Evolutionary conservation across 148 eudicot genomes (phyloP).

Genomic region (Rhododendron vialii): DNA sequence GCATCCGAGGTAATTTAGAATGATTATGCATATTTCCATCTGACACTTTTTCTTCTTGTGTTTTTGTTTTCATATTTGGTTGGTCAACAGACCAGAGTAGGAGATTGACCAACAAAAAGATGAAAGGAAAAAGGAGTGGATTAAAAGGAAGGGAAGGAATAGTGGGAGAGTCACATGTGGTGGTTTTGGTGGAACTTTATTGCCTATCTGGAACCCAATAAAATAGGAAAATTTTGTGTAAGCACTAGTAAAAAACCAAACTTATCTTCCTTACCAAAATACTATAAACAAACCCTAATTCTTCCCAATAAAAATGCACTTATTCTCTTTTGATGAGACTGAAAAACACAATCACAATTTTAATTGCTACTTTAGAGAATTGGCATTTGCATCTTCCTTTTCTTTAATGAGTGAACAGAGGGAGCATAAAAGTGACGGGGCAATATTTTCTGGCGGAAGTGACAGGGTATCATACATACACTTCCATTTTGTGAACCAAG

Average conservation of each 20-base stretch:
- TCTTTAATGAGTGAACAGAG: not conserved
- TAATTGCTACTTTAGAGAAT: not conserved
- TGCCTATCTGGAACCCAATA: slow-evolving; percentile 1
- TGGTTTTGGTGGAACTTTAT: not conserved
- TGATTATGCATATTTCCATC: not conserved
- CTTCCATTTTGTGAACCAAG: not conserved
- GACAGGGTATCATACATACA: not conserved
- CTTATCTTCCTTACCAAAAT: no score
- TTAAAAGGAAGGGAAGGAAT: slow-evolving; percentile 19
- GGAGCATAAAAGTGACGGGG: not conserved
- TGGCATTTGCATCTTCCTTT: not conserved
- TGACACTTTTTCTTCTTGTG: not conserved
- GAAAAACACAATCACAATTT: not conserved
- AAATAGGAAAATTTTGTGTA: not conserved
- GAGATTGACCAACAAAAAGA: slow-evolving; percentile 12
- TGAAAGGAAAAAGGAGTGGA: slow-evolving; percentile 5
- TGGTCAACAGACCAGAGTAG: slow-evolving; percentile 13
- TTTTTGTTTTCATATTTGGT: not conserved
- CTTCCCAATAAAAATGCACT: not conserved
- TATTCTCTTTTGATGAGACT: no score
- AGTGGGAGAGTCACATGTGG: slow-evolving; percentile 9
- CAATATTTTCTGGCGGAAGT: not conserved
- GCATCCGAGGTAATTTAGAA: slow-evolving; percentile 11
- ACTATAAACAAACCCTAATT: not conserved
- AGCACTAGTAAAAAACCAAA: not conserved